Conservation (phyloP, 306 rosid species). For the Cicer arietinum region DNA sequence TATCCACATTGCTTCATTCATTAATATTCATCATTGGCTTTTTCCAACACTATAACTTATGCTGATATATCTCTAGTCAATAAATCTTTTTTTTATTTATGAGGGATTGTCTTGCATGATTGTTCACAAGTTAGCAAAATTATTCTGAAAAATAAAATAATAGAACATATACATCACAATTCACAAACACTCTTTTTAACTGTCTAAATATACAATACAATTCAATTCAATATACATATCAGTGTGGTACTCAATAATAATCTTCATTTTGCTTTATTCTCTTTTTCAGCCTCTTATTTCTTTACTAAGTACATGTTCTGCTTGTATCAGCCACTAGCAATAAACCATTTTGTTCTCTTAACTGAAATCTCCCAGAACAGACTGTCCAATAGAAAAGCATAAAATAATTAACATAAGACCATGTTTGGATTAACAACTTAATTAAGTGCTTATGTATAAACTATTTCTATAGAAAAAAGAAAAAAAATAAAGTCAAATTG, state of each 20-base stretch:
- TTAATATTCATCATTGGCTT: no score
- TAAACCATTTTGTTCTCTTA: conserved; percentile 48
- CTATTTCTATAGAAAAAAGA: background rate
- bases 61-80: background rate
- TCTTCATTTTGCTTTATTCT: conserved; percentile 40
- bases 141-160: conserved; percentile 27
- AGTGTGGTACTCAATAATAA: conserved; percentile 23
- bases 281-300: conserved; percentile 28
- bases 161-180: conserved; percentile 27
- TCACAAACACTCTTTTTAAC: conserved; percentile 26
- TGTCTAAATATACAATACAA: conserved; percentile 35
- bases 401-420: conserved; percentile 15
- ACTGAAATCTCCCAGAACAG: conserved; percentile 58
- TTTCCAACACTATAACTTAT: no score
- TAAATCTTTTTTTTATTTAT: background rate
- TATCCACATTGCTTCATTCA: no score
- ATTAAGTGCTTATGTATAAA: background rate
- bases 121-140: conserved; percentile 10
- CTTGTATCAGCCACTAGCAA: conserved; percentile 33
- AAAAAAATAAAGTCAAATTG: background rate
- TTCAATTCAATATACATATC: conserved; percentile 35
- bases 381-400: conserved; percentile 52
- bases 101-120: background rate
- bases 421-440: background rate
- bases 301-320: conserved; percentile 36